phyloP scores from a whole-genome alignment of 2,329 filamentous ascomycete species.

The Calonectria hongkongensis region DNA sequence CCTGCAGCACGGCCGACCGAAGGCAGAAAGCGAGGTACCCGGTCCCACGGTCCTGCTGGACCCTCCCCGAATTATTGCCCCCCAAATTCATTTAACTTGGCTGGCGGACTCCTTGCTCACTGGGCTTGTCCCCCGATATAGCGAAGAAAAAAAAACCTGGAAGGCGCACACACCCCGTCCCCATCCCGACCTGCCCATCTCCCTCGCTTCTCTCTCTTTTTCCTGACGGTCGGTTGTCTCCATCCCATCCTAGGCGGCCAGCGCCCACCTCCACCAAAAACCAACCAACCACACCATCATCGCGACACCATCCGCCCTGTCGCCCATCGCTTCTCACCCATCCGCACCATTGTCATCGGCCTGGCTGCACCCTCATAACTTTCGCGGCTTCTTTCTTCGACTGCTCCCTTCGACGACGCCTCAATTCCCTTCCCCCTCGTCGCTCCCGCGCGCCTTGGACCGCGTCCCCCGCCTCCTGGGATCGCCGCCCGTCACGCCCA shows the following conservation, averaged over 20 bases:
- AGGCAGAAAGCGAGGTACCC: slow-evolving; percentile 32
- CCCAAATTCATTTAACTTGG: slow-evolving; percentile 41
- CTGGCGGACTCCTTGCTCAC: slow-evolving; percentile 30
- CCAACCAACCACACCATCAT: slow-evolving; percentile 44
- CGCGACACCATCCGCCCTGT: slow-evolving; percentile 40
- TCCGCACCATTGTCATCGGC: slow-evolving; percentile 34
- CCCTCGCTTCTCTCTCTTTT: slow-evolving; percentile 41
- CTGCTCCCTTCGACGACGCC: slow-evolving; percentile 31
- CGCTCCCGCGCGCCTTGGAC: slow-evolving; percentile 52
- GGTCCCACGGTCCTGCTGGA: slow-evolving; percentile 30
- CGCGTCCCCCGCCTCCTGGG: slow-evolving; percentile 55
- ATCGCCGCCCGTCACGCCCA: slow-evolving; percentile 58
- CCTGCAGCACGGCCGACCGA: slow-evolving; percentile 25
- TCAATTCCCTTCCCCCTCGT: slow-evolving; percentile 48
- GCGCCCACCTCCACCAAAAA: slow-evolving; percentile 44
- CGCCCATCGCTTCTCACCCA: slow-evolving; percentile 36
- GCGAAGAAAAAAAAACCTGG: slow-evolving; percentile 37
- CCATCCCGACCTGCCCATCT: slow-evolving; percentile 35
- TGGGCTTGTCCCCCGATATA: slow-evolving; percentile 40
- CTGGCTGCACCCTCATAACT: slow-evolving; percentile 19
- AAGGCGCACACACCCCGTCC: slow-evolving; percentile 37
- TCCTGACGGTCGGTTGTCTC: slow-evolving; percentile 41
- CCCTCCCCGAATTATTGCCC: slow-evolving; percentile 14
- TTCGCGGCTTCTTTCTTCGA: slow-evolving; percentile 17
- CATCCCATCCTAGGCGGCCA: slow-evolving; percentile 42